Evolutionary conservation across 495 filamentous ascomycete species (phyloP).

Genomic region (Rostrohypoxylon terebratum): DNA sequence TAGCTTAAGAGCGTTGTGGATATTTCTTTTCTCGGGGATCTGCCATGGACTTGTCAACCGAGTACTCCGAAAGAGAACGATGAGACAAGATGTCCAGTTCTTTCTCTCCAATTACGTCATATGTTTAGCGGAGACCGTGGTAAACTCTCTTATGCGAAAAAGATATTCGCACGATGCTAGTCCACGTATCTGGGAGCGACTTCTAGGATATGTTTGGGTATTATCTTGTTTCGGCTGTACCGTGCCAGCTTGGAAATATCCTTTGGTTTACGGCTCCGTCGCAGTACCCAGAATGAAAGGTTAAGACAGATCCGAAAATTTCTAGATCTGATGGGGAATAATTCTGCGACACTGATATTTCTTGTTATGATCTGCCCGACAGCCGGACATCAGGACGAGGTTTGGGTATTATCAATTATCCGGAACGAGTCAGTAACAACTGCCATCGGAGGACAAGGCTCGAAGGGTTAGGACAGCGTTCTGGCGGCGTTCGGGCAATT

Average conservation of each 20-base stretch:
- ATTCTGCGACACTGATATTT: too few species aligned
- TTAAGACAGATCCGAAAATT: neutral
- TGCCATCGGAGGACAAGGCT: neutral
- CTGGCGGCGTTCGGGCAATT: neutral
- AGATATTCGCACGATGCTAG: neutral
- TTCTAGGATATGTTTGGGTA: constrained; percentile 27
- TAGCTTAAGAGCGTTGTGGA: constrained; percentile 27
- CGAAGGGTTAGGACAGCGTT: neutral
- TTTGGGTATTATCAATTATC: neutral
- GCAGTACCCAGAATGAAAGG: neutral
- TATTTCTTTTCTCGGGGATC: constrained; percentile 35
- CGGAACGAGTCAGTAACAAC: neutral
- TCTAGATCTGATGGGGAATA: too few species aligned
- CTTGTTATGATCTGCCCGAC: too few species aligned
- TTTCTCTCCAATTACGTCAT: constrained; percentile 37
- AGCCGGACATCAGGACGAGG: neutral
- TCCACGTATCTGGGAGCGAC: neutral
- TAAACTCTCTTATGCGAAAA: neutral
- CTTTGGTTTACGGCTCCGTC: neutral
- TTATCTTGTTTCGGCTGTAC: constrained; percentile 12
- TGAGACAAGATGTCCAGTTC: constrained; percentile 28
- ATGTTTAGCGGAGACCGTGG: constrained; percentile 19
- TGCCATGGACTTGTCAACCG: constrained; percentile 25
- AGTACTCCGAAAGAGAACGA: neutral
- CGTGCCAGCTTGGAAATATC: constrained; percentile 20